Evolutionary conservation across 2,329 filamentous ascomycete genomes (phyloP), one percentile per base, ranked within the genome.

Genomic region (Aspergillus niger): DNA sequence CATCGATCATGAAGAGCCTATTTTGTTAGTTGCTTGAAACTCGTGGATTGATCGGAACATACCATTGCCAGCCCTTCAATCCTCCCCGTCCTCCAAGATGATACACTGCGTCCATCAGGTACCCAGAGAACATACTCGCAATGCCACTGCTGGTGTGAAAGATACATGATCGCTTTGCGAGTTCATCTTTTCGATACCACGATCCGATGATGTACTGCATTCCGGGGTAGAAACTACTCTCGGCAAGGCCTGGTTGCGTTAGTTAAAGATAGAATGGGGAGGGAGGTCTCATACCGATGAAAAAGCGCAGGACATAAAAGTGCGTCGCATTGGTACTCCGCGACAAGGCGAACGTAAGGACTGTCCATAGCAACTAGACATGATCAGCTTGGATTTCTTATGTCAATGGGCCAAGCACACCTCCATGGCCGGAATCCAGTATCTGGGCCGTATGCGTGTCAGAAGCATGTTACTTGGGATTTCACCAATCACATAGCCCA

Each of bases 401-500:
- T 5, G 8, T 39, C 8, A 30, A 44, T 17, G 1, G 10, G 43
- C 8, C 24, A 8, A 15, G 13, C 43, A 75, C 71, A 72, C 75
- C 67, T 83, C 81, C 65, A 78, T 77, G 2, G 74, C 69, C 1
- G 81, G 82, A 53, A 83, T 79, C 80, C 80, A 83, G 54, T 79
- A 76, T 13, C 76, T 74, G 2, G 81, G 81, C 8, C 77, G 76
- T 13, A 83, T 67, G 8, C 78, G 76, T 1, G 81, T 85, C 5
- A 85, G 71, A 6, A 84, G 72, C 8, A 85, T 75, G 59, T 85
- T 84, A 49, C 76, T 80, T 1, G 81, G 81, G 11, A 84, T 77
- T 58, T 83, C 75, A 3, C 80, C 81, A 52, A 88, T 76, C 0
- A 85, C 82, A 64, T 89, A 89, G 8, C 86, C 86, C 0, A 85